Evolutionary conservation across 2,329 filamentous ascomycete species (phyloP).

Genomic region (Graphilbum ipis-grandicollis): DNA sequence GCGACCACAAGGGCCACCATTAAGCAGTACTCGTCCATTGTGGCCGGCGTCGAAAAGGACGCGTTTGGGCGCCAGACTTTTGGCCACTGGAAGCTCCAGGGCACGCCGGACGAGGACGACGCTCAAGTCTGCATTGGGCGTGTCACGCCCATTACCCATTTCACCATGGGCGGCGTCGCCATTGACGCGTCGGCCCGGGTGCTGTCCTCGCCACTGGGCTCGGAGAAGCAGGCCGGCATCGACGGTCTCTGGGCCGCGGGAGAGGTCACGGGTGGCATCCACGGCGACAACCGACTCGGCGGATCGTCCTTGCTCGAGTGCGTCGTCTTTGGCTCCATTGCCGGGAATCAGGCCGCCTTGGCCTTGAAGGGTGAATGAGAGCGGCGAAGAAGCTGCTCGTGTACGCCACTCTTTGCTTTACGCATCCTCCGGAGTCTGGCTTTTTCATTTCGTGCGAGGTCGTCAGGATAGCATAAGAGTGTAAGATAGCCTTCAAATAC

Average conservation of each 20-base stretch:
- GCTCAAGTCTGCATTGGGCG: slow-evolving; percentile 67
- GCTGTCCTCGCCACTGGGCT: slow-evolving; percentile 42
- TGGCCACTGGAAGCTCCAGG: slow-evolving; percentile 68
- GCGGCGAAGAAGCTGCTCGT: neutral
- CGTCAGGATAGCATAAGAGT: too few species aligned
- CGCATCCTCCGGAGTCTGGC: too few species aligned
- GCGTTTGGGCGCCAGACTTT: slow-evolving; percentile 95
- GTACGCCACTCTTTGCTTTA: too few species aligned
- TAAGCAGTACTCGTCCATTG: slow-evolving; percentile 81
- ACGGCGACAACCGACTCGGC: slow-evolving; percentile 95
- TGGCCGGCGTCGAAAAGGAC: slow-evolving; percentile 90
- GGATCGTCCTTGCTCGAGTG: slow-evolving; percentile 92
- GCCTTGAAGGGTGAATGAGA: slow-evolving; percentile 23
- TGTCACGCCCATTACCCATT: slow-evolving; percentile 98
- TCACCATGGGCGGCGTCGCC: slow-evolving; percentile 99
- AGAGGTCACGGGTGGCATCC: slow-evolving; percentile 92
- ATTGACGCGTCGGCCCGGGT: slow-evolving; percentile 96
- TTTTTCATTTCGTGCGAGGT: too few species aligned
- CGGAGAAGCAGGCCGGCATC: slow-evolving; percentile 62
- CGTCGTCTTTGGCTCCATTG: slow-evolving; percentile 95
- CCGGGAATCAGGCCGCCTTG: slow-evolving; percentile 75
- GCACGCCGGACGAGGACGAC: slow-evolving; percentile 41
- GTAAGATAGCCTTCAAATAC: too few species aligned
- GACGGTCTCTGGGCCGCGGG: slow-evolving; percentile 91
- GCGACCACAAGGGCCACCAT: slow-evolving; percentile 79